Base-by-base conservation (phyloP, 2,329 filamentous ascomycete genomes). In the Aspergillus tubingensis region DNA sequence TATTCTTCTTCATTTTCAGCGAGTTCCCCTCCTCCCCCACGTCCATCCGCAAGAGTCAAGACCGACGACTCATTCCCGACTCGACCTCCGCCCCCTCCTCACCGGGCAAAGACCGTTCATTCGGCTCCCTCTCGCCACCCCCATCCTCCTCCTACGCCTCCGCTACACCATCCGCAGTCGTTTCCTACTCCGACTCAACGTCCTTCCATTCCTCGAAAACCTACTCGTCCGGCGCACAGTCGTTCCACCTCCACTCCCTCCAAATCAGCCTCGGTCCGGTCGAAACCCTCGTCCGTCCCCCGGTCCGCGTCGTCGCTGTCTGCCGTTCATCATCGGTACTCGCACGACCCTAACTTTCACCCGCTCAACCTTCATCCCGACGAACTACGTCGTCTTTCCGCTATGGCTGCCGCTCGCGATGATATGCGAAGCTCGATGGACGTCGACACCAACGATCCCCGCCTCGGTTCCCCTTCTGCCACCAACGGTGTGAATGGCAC, bases 331-430 rank as follows among this genome's bases (percentile, higher is more conserved):
- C 58, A 67, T 62, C 74, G 76, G 62, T 71, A 71, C 61, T 70
- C 74, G 17, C 69, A 71, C 70, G 74, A 75, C 63, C 82, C 83
- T 65, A 86, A 94, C 74, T 89, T 87, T 2, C 93, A 97, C 76
- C 94, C 94, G 41, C 85, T 97, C 55, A 97, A 97, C 72, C 86
- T 96, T 21, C 92, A 90, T 2, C 92, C 92, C 50, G 92, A 96
- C 80, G 89, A 96, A 83, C 86, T 92, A 71, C 90, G 91, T 76
- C 87, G 91, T 68, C 83, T 92, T 64, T 88, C 88, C 65, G 83
- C 80, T 71, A 83, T 83, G 79, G 79, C 81, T 58, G 79, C 81
- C 63, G 74, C 76, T 51, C 71, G 74, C 62, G 76, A 80, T 61
- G 61, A 63, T 47, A 51, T 55, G 62, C 81, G 85, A 65, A 85